Evolutionary conservation across 1,284 basidiomycete species (phyloP), one percentile per base, ranked within the genome.

Genomic region (Golubevia pallescens): DNA sequence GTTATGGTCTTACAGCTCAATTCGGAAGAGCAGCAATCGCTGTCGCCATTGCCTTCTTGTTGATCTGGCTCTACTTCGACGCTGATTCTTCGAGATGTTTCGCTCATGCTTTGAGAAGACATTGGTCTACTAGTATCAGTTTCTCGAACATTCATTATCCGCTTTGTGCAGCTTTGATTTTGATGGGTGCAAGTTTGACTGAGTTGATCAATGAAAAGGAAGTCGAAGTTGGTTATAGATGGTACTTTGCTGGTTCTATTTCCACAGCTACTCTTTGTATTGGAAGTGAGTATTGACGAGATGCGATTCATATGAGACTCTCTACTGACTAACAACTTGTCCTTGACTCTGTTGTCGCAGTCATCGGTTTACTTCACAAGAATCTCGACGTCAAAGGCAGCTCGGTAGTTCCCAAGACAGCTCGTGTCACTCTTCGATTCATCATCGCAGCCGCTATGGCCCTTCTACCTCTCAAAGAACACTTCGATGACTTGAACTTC

Each of bases 141-240:
- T 86, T 79, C 52, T 68, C 73, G 13, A 71, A 75, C 42, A 61
- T 85, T 2, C 85, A 86, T 60, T 85, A 78, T 20, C 81, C 85
- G 1, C 68, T 86, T 0, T 75, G 73, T 2, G 82, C 81, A 0
- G 64, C 72, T 10, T 60, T 86, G 6, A 74, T 86, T 13, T 62
- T 84, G 6, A 70, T 77, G 67, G 68, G 74, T 1, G 60, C 74
- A 0, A 65, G 74, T 16, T 57, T 81, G 2, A 64, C 69, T 16
- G 54, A 67, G 10, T 58, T 84, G 21, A 71, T 82, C 58, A 53
- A 61, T 7, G 38, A 70, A 24, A 48, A 63, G 5, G 28, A 69
- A 38, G 67, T 74, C 34, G 56, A 67, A 4, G 66, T 60, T 0
- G 74, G 72, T 4, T 72, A 72, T 57, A 60, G 64, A 19, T 82